Evolutionary conservation across 1,284 basidiomycete genomes (phyloP), one percentile per base, ranked within the genome.

Genomic region (Trametes polyzona): DNA sequence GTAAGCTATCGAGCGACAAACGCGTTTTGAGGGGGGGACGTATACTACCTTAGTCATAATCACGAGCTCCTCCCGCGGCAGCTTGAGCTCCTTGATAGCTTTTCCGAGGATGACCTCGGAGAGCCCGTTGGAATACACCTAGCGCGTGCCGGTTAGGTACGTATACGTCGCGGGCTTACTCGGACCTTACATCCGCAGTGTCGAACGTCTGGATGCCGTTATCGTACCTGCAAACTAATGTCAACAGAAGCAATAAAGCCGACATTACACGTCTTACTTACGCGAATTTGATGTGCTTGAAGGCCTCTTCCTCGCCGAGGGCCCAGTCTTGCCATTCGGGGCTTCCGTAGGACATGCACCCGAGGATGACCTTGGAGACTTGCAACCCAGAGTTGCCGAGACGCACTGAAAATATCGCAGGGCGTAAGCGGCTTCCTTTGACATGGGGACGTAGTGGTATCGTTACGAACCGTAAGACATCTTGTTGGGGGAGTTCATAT

Each of bases 1-100:
- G n/a, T n/a, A n/a, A n/a, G n/a, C n/a, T n/a, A n/a, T n/a, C n/a
- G n/a, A n/a, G n/a, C n/a, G n/a, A n/a, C n/a, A n/a, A n/a, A n/a
- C n/a, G n/a, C n/a, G n/a, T n/a, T n/a, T n/a, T n/a, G n/a, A n/a
- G n/a, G n/a, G n/a, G n/a, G n/a, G n/a, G n/a, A n/a, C n/a, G n/a
- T n/a, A n/a, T n/a, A n/a, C n/a, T n/a, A 78, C 76, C 74, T 85
- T 85, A 35, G 83, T 84, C 70, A 85, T 71, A 49, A 85, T 74
- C 17, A 86, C 82, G 19, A 84, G 73, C 63, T 82, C 78, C 23
- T 82, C 80, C 17, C 86, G 76, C 4, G 82, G 82, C 26, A 86
- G 74, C 26, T 80, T 71, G 59, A 79, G 75, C 61, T 81, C 66
- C 64, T 81, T 82, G 66, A 87, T 79, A 3, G 83, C 84, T 54